Conservation (phyloP, 495 filamentous ascomycete genomes). For the Darksidea phi region DNA sequence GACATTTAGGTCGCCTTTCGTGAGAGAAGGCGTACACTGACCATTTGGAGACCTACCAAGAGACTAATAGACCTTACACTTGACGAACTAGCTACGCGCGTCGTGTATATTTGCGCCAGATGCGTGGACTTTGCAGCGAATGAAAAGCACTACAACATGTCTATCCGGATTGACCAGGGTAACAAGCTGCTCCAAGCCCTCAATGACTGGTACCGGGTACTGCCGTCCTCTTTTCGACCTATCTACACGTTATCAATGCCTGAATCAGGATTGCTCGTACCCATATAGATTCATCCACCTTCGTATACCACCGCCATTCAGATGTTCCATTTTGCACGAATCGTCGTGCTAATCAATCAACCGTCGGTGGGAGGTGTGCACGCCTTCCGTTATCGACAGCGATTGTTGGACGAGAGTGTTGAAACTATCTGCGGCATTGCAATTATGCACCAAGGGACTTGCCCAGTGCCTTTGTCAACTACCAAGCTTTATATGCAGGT, state of each 20-base stretch:
- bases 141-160: slow-evolving; percentile 22
- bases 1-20: slow-evolving; percentile 42
- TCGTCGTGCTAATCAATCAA: slow-evolving; percentile 19
- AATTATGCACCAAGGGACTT: slow-evolving; percentile 15
- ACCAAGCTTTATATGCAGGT: slow-evolving; percentile 16
- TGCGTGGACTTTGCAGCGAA: slow-evolving; percentile 27
- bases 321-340: slow-evolving; percentile 21
- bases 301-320: slow-evolving; percentile 13
- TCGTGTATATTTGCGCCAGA: slow-evolving; percentile 17
- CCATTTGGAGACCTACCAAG: slow-evolving; percentile 34
- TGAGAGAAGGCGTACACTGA: slow-evolving; percentile 35
- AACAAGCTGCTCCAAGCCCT: slow-evolving; percentile 19
- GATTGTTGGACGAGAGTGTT: slow-evolving; percentile 17
- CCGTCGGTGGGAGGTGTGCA: slow-evolving; percentile 14
- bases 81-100: slow-evolving; percentile 16
- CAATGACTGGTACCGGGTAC: slow-evolving; percentile 10
- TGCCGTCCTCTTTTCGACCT: slow-evolving; percentile 17
- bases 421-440: slow-evolving; percentile 21
- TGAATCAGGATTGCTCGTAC: slow-evolving; percentile 1
- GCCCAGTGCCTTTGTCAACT: slow-evolving; percentile 15
- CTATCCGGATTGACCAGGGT: slow-evolving; percentile 16
- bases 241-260: slow-evolving; percentile 2
- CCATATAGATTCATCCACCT: slow-evolving; percentile 25
- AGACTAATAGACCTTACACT: slow-evolving; percentile 16
- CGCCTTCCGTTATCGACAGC: slow-evolving; percentile 15